These are phyloP conservation scores for Botrytis tulipae DNA, from an alignment of 2,329 filamentous ascomycete genomes.

Conservation along the genomic window DNA sequence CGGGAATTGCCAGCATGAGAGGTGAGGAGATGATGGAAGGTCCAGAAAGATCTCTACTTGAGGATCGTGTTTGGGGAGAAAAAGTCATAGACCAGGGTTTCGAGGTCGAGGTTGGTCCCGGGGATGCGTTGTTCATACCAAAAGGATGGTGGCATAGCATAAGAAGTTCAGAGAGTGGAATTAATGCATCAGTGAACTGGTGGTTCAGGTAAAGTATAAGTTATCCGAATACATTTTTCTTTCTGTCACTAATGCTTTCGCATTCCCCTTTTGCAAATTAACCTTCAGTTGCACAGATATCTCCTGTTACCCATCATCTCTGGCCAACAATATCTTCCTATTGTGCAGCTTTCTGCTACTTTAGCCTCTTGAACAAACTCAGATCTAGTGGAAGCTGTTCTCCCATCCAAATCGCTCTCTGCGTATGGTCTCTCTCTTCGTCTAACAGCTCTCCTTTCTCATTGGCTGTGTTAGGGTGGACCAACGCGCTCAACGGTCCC, in stretches of 20 bases:
- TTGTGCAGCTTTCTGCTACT: constrained; percentile 12
- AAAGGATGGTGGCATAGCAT: constrained; percentile 87
- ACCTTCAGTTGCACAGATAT: background rate
- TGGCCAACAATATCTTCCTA: background rate
- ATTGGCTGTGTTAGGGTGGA: constrained; percentile 81
- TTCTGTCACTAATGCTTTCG: background rate
- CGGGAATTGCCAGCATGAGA: constrained; percentile 50
- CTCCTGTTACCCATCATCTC: background rate
- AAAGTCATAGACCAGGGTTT: constrained; percentile 20
- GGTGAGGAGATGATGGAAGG: constrained; percentile 92
- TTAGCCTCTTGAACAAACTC: constrained; percentile 45
- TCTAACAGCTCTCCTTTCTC: constrained; percentile 42
- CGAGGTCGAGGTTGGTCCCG: constrained; percentile 54
- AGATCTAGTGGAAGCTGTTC: constrained; percentile 61
- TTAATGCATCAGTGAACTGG: constrained; percentile 58
- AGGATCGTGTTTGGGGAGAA: constrained; percentile 67
- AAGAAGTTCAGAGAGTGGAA: constrained; percentile 54
- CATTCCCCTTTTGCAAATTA: background rate
- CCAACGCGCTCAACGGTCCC: constrained; percentile 72
- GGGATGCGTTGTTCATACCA: constrained; percentile 76
- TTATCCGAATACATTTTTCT: background rate
- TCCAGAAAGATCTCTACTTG: constrained; percentile 62
- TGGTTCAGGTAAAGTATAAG: constrained; percentile 31
- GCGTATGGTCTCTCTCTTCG: constrained; percentile 46
- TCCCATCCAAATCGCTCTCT: constrained; percentile 71